Base-by-base conservation (phyloP, 306 rosid species). In the Potentilla sterilis region DNA sequence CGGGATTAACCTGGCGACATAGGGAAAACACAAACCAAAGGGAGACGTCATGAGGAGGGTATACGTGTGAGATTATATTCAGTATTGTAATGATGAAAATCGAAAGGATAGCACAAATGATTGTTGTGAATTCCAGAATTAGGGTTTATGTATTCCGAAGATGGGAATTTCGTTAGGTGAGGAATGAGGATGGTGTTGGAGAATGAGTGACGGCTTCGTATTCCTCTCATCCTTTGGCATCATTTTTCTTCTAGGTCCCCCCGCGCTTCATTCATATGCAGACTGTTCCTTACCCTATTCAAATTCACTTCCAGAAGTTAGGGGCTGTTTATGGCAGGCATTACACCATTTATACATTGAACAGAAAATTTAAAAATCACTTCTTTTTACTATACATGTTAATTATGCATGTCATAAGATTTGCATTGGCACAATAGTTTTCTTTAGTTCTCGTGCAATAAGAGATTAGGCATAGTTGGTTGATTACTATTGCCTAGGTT, bases 131-230 rank as follows among this genome's bases (percentile, higher is more conserved):
- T 80, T 76, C 51, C 77, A 83, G 82, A 80, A 90, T 88, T 90
- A 81, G 89, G 90, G 89, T 85, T 91, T 71, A 79, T 85, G 88
- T 70, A 75, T 83, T 68, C 79, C 86, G 55, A 79, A 76, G 78
- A 78, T 88, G 77, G 83, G 84, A 83, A 88, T 80, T 83, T 86
- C 74, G 88, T 90, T 94, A 83, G 96, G 96, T 90, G 87, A 75
- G 76, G 61, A 28, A 28, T 87, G 87, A 75, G 77, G 62, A 75
- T 77, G 82, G 84, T 83, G 96, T 91, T 87, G 95, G 92, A 86
- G 89, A 89, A 95, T 90, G 98, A 95, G 98, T 95, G 94, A 95
- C 97, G 97, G 96, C 93, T 92, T 85, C 18, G 85, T 85, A 86
- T 86, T 95, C 96, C 55, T 76, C 90, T 83, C 81, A 8, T 18